Base-by-base conservation (phyloP, 768 basidiomycete genomes). In the Cytidiella melzeri region DNA sequence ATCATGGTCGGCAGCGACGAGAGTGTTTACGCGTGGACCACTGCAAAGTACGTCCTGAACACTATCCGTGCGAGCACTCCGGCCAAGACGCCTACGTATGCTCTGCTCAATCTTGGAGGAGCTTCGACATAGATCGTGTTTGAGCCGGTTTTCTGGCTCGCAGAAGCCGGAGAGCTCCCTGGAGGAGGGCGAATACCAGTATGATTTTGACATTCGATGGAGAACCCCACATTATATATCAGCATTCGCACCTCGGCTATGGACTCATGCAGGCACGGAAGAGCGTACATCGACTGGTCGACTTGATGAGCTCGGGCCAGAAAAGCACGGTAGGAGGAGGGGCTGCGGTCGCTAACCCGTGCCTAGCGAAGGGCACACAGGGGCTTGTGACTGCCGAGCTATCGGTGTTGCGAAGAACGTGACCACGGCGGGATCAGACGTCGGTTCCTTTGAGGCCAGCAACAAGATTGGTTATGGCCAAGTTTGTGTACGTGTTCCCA, bases 21-120 rank as follows among this genome's bases (percentile, higher is more conserved):
- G 67, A 94, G 92, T 26, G 91, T 97, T n/a, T 98, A 89, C 63
- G 92, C 95, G 24, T 98, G 95, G 94, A 92, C 96, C 56, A 96
- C 95, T 15, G 92, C 89, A 51, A 98, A 98, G 67, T 97, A 96
- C 68, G 75, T 97, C 42, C 70, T 95, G 38, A 75, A 77, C 45
- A 80, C 85, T 34, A 81, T 96, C 60, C 76, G 81, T 13, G 71
- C 74, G 9, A 76, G 74, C 43, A 67, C 76, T 15, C 68, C 71
- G 1, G 54, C 62, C 45, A 66, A 70, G 24, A 73, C 71, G 15
- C 64, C 70, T 19, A 83, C 88, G 23, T 89, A 87, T 56, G 95
- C 95, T 20, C 92, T 96, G 39, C 83, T 98, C 44, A 95, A 98
- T 63, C 80, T 99, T 43, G 96, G 96, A 3, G 96, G 96, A 2